A percentile compares a stretch with the other conserved stretches of the same genome.
phyloP scores from a whole-genome alignment of 2,329 filamentous ascomycete species.

The Fusarium austroafricanum region DNA sequence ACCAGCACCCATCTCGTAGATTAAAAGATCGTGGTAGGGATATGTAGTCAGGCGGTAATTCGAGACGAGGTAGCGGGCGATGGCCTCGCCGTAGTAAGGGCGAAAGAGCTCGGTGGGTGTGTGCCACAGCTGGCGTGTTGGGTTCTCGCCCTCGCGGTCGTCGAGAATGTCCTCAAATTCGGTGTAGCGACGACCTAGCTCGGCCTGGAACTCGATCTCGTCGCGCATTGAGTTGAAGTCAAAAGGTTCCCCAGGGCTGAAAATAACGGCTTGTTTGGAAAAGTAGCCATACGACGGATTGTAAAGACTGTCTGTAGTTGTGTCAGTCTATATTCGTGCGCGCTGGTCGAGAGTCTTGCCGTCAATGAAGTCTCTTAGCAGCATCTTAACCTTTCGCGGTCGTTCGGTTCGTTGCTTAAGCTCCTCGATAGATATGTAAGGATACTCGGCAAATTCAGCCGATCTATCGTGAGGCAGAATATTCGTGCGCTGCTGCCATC shows the following conservation, averaged over 20 bases:
- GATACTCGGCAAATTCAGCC: conserved; percentile 84
- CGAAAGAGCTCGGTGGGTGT: conserved; percentile 97
- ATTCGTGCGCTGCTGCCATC: conserved; percentile 88
- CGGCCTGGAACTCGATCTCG: conserved; percentile 83
- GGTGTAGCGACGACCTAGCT: conserved; percentile 83
- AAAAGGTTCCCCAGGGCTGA: conserved; percentile 91
- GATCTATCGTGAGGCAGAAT: conserved; percentile 80
- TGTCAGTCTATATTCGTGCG: conserved; percentile 36
- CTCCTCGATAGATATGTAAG: conserved; percentile 85
- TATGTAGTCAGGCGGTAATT: conserved; percentile 96
- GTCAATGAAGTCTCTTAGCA: conserved; percentile 97
- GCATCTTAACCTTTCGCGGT: conserved; percentile 92
- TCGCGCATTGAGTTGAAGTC: conserved; percentile 84
- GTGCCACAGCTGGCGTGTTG: conserved; percentile 93
- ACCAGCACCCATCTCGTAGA: conserved; percentile 98
- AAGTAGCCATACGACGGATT: conserved; percentile 97
- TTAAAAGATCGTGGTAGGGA: conserved; percentile 95
- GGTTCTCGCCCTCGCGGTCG: conserved; percentile 71
- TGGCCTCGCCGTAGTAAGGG: conserved; percentile 95
- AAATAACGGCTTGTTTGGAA: conserved; percentile 95
- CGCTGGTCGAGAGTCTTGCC: conserved; percentile 62
- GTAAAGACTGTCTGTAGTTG: conserved; percentile 81
- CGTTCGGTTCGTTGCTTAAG: conserved; percentile 78
- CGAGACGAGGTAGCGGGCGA: conserved; percentile 93
- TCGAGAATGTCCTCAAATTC: conserved; percentile 93